A percentile compares a stretch with the other conserved stretches of the same genome.
These are phyloP conservation scores for Collybia mongolica DNA, from an alignment of 768 basidiomycete species.

Conservation along the genomic window DNA sequence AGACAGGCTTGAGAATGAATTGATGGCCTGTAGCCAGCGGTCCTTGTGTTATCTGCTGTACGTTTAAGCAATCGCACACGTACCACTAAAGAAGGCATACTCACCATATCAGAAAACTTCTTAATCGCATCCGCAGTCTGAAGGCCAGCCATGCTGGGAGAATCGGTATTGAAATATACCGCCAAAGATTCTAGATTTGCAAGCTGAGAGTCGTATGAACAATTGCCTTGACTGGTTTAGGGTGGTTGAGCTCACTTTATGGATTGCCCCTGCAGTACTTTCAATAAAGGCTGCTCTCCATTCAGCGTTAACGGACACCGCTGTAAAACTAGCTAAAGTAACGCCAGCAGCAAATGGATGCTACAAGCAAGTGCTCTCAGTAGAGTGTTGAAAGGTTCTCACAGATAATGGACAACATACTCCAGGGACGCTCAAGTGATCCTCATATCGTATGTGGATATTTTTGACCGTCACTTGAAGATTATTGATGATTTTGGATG, in stretches of 20 bases:
- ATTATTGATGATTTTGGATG: conserved; percentile 92
- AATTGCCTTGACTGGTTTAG: not conserved
- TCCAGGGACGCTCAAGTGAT: conserved; percentile 89
- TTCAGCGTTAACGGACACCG: conserved; percentile 81
- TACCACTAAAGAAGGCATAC: conserved; percentile 4
- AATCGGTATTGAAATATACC: conserved; percentile 94
- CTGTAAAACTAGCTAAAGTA: conserved; percentile 85
- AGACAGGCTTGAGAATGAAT: conserved; percentile 93
- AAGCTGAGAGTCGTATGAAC: conserved; percentile 45
- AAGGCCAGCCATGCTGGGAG: conserved; percentile 71
- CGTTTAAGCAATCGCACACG: not conserved
- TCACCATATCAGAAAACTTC: conserved; percentile 74
- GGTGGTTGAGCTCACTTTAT: conserved; percentile 59
- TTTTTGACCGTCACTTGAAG: conserved; percentile 94
- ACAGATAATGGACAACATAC: conserved; percentile 43
- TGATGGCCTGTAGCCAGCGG: conserved; percentile 71
- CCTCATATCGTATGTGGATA: conserved; percentile 96
- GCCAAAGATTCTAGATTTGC: conserved; percentile 85
- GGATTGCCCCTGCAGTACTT: conserved; percentile 81
- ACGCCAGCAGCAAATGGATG: conserved; percentile 94
- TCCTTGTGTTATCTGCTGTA: conserved; percentile 39
- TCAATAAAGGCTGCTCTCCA: conserved; percentile 95
- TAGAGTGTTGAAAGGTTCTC: conserved; percentile 1
- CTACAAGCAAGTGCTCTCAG: conserved; percentile 33
- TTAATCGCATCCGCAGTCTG: conserved; percentile 63